These are phyloP conservation scores for Tulasnella sp. DNA, from an alignment of 768 basidiomycete genomes.

Conservation along the genomic window DNA sequence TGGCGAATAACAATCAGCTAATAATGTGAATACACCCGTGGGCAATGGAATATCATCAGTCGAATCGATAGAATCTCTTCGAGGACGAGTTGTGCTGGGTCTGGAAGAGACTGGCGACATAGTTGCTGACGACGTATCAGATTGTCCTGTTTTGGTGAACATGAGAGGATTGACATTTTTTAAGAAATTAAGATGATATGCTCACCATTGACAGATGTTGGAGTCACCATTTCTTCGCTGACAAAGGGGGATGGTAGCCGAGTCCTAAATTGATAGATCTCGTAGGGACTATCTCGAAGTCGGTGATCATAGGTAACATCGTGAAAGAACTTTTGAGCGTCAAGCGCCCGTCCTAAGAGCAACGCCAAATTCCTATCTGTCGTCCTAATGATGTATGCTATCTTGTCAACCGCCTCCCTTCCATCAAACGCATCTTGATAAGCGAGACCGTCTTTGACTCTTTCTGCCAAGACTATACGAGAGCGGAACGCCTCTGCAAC, in stretches of 20 bases:
- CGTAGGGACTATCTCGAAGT: constrained; percentile 70
- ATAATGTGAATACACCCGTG: constrained; percentile 86
- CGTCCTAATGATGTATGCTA: constrained; percentile 96
- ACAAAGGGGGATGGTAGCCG: constrained; percentile 75
- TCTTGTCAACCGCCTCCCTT: constrained; percentile 91
- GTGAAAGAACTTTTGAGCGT: constrained; percentile 98
- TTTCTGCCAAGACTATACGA: constrained; percentile 61
- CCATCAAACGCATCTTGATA: constrained; percentile 97
- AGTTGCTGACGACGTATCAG: constrained; percentile 6
- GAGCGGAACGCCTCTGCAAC: constrained; percentile 89
- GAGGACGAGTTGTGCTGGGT: not conserved
- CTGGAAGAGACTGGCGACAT: not conserved
- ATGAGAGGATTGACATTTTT: not conserved
- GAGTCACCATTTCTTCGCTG: constrained; percentile 29
- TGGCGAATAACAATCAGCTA: constrained; percentile 96
- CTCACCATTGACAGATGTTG: not conserved
- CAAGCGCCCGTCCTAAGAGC: constrained; percentile 86
- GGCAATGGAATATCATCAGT: constrained; percentile 39
- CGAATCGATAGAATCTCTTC: not conserved
- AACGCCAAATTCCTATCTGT: constrained; percentile 93
- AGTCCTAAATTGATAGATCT: constrained; percentile 88
- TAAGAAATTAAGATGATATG: constrained; percentile 1
- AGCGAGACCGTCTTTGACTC: constrained; percentile 86
- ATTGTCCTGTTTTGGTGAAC: not conserved
- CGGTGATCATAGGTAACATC: constrained; percentile 99